Percentiles rank a stretch among this genome's conserved stretches.
Evolutionary conservation across 2,329 filamentous ascomycete genomes (phyloP).

Genomic region (Ophiocordyceps sinensis): DNA sequence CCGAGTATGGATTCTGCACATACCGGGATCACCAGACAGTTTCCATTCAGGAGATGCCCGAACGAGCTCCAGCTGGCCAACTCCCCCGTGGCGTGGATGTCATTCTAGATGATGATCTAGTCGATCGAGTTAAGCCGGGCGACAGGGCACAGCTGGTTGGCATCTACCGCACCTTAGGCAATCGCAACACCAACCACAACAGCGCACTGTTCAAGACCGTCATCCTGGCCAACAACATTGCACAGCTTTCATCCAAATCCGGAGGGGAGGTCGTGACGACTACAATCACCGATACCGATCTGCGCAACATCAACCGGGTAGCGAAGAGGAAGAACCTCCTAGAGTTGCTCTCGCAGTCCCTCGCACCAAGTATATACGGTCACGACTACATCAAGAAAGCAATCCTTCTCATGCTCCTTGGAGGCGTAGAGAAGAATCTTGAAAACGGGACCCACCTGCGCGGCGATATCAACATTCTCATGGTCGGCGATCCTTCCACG

Average conservation of each 20-base stretch:
- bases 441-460: slow-evolving; percentile 96
- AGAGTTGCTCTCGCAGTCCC: slow-evolving; percentile 79
- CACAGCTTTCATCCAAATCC: slow-evolving; percentile 88
- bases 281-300: slow-evolving; percentile 88
- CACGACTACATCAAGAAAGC: slow-evolving; percentile 98
- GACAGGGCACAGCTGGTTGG: slow-evolving; percentile 96
- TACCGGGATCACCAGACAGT: slow-evolving; percentile 96
- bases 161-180: slow-evolving; percentile 86
- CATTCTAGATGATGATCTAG: slow-evolving; percentile 89
- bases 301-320: slow-evolving; percentile 97
- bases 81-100: slow-evolving; percentile 91
- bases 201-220: slow-evolving; percentile 92
- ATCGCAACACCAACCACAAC: slow-evolving; percentile 78
- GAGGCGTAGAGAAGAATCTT: slow-evolving; percentile 95
- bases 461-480: slow-evolving; percentile 97
- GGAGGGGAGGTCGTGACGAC: slow-evolving; percentile 86
- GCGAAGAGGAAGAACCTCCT: slow-evolving; percentile 91
- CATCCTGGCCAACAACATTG: slow-evolving; percentile 87
- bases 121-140: slow-evolving; percentile 87
- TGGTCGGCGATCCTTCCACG: slow-evolving; percentile 97
- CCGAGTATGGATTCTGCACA: slow-evolving; percentile 90
- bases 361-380: slow-evolving; percentile 92
- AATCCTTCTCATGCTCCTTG: slow-evolving; percentile 84
- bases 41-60: slow-evolving; percentile 98
- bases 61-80: slow-evolving; percentile 87